phyloP scores from a whole-genome alignment of 139 green algal genomes.

The Medakamo hakoo region DNA sequence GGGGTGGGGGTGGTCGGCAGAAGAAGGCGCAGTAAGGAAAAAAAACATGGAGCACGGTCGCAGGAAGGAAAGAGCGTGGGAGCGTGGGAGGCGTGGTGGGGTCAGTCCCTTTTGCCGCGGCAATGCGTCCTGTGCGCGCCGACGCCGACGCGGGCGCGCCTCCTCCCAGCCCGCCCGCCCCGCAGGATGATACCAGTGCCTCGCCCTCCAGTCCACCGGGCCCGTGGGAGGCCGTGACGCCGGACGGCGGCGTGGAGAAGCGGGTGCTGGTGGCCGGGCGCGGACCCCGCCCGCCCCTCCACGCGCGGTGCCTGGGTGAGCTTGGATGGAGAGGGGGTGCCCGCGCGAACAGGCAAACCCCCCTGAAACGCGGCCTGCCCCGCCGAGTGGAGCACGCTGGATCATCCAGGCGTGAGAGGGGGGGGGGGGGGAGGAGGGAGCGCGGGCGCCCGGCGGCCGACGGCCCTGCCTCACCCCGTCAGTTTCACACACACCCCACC shows the following conservation, averaged over 20 bases:
- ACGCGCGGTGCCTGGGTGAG: conserved; percentile 41
- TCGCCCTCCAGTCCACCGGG: too few relatives aligned
- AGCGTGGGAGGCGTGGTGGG: too few relatives aligned
- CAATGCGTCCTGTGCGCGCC: too few relatives aligned
- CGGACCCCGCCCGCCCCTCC: conserved; percentile 18
- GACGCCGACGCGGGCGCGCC: too few relatives aligned
- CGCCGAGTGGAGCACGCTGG: not conserved
- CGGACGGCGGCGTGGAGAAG: conserved; percentile 30
- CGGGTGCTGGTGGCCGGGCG: conserved; percentile 19
- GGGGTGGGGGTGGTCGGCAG: too few relatives aligned
- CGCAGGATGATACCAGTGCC: too few relatives aligned
- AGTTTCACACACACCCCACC: not conserved
- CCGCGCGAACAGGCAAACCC: not conserved
- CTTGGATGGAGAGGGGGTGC: not conserved
- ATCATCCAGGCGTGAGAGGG: not conserved
- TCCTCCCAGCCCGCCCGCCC: too few relatives aligned
- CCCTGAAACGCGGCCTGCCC: not conserved
- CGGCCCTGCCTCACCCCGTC: not conserved
- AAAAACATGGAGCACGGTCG: too few relatives aligned
- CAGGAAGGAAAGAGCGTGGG: too few relatives aligned
- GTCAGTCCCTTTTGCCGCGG: too few relatives aligned
- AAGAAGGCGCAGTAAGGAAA: too few relatives aligned
- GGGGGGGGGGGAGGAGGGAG: not conserved
- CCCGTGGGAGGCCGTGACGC: conserved; percentile 18
- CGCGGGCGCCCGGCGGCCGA: too few relatives aligned